These are phyloP conservation scores for Themeda triandra DNA, from an alignment of 176 grass and related monocot genomes.

Conservation along the genomic window DNA sequence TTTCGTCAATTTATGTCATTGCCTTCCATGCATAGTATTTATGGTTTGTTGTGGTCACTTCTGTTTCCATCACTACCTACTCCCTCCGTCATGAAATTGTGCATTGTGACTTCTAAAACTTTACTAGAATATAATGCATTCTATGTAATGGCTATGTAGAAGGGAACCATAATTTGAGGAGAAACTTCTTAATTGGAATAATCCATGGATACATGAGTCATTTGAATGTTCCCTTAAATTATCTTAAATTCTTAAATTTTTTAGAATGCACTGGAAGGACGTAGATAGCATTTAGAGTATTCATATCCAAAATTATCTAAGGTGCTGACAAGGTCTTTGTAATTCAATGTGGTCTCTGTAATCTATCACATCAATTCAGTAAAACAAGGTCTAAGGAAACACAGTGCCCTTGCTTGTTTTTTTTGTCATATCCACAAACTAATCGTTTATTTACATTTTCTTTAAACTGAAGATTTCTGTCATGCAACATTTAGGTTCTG, in stretches of 20 bases:
- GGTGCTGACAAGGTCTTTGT: neutral
- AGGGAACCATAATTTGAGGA: too few species aligned
- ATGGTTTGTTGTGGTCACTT: neutral
- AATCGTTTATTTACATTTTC: conserved; percentile 15
- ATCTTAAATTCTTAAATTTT: too few species aligned
- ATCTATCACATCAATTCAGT: neutral
- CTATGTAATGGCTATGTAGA: too few species aligned
- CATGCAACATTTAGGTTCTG: neutral
- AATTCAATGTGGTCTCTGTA: neutral
- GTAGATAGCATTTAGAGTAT: neutral
- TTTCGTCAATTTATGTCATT: conserved; percentile 11
- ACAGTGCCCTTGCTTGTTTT: neutral
- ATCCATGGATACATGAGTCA: too few species aligned
- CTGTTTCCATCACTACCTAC: neutral
- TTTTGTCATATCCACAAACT: neutral
- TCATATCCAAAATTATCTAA: neutral
- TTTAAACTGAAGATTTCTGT: neutral
- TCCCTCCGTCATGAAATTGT: too few species aligned
- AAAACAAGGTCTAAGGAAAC: neutral
- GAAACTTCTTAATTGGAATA: too few species aligned
- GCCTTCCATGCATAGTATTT: neutral
- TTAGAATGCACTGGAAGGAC: too few species aligned
- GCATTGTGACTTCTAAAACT: too few species aligned
- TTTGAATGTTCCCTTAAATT: too few species aligned
- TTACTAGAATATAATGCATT: too few species aligned